Percentiles rank a stretch among this genome's conserved stretches.
Evolutionary conservation across 1,284 basidiomycete species (phyloP).

Genomic region (Cryptococcus sp.): DNA sequence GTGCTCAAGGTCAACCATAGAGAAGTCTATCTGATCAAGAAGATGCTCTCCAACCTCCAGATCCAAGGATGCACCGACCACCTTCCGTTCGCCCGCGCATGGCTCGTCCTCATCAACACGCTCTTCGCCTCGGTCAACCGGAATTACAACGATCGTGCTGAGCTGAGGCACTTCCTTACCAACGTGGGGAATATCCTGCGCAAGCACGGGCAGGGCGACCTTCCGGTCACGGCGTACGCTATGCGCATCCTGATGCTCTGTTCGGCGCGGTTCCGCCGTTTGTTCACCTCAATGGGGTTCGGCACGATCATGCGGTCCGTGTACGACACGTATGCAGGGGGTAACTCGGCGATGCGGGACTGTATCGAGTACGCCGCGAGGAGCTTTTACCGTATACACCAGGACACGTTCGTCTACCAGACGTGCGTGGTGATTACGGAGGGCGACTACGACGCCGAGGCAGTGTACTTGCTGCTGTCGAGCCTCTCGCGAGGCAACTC

Average conservation of each 20-base stretch:
- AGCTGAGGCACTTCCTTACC: conserved; percentile 65
- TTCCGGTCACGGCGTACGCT: conserved; percentile 62
- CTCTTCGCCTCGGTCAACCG: conserved; percentile 71
- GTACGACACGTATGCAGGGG: conserved; percentile 64
- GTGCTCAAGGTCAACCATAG: conserved; percentile 66
- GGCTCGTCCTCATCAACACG: conserved; percentile 66
- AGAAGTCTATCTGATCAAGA: conserved; percentile 68
- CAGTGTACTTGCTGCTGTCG: conserved; percentile 43
- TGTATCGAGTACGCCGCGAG: conserved; percentile 70
- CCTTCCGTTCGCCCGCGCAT: conserved; percentile 59
- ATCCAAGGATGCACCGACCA: conserved; percentile 31
- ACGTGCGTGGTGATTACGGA: conserved; percentile 61
- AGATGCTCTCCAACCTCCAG: conserved; percentile 62
- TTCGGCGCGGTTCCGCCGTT: conserved; percentile 68
- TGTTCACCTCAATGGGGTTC: conserved; percentile 69
- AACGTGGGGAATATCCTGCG: conserved; percentile 66
- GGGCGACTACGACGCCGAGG: conserved; percentile 55
- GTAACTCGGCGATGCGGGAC: conserved; percentile 58
- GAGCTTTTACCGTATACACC: conserved; percentile 71
- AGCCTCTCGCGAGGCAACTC: conserved; percentile 25
- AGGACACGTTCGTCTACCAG: conserved; percentile 72
- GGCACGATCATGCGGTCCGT: conserved; percentile 67
- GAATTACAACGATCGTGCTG: conserved; percentile 69
- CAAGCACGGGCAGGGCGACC: conserved; percentile 65
- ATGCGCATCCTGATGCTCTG: conserved; percentile 67